Evolutionary conservation across 2,329 filamentous ascomycete genomes (phyloP), one percentile per base, ranked within the genome.

Genomic region (Verticillium zaregamsianum): DNA sequence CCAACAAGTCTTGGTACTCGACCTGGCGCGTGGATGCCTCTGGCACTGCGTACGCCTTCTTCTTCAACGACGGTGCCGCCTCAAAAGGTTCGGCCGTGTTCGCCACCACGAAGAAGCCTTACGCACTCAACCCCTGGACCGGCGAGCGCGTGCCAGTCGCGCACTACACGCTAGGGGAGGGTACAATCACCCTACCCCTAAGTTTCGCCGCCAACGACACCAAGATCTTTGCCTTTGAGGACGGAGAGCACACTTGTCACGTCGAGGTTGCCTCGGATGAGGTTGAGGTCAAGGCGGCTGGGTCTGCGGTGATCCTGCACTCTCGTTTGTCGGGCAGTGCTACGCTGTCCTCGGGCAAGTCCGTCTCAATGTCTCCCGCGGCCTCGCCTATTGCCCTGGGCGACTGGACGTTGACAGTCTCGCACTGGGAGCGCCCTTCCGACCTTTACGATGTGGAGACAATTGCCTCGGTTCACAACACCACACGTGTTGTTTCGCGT

Each of bases 401-500:
- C 3, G n/a, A 55, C 6, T 65, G 63, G 63, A 37, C 45, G 1
- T 55, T 65, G 3, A 17, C 33, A 8, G 54, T 57, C 5, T 59
- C 59, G n/a, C 62, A 62, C 11, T 63, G 63, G 59, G 63, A 63
- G 20, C 40, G 57, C 4, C 62, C 63, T 2, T 33, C 37, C 11
- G 49, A 62, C 11, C 56, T 65, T 14, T 20, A 39, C 9, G 57
- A 65, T 17, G 59, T 35, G 11, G 28, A 39, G 2, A n/a, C 45
- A 2, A 31, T 49, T 3, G 59, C 62, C 9, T 9, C 31, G 2
- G 62, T 60, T 58, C 58, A 35, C 2, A 65, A 65, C 54, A 63
- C 62, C 2, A 65, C 59, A 1, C 63, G 63, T 9, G n/a, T 55
- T 17, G 32, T 65, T 5, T 37, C 55, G 6, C 17, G 20, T 3